Conservation (phyloP, 331 rosid species). For the Malus hybrid region DNA sequence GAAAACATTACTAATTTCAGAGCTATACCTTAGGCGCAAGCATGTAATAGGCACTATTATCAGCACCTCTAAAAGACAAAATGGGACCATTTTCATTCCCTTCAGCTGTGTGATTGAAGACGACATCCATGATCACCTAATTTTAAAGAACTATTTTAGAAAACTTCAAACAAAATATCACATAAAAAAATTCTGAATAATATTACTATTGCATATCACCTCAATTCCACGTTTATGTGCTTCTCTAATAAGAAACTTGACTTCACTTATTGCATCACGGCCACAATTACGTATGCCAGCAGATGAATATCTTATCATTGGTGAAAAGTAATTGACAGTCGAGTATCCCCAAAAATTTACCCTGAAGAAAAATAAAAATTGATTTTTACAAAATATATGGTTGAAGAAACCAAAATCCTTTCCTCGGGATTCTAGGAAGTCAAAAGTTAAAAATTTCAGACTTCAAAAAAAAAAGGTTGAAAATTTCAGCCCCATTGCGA, state of each 20-base stretch:
- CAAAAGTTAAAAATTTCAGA: not conserved
- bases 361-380: slow-evolving; percentile 36
- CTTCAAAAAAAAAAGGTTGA: not conserved
- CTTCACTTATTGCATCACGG: slow-evolving; percentile 69
- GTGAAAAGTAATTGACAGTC: slow-evolving; percentile 83
- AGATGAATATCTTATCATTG: slow-evolving; percentile 91
- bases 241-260: slow-evolving; percentile 78
- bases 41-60: slow-evolving; percentile 84
- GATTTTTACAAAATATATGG: not conserved
- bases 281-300: slow-evolving; percentile 71
- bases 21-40: slow-evolving; percentile 79
- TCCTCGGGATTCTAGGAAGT: not conserved
- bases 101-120: slow-evolving; percentile 98
- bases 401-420: not conserved
- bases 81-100: slow-evolving; percentile 93
- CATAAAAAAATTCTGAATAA: slow-evolving; percentile 2
- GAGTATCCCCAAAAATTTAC: slow-evolving; percentile 98
- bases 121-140: slow-evolving; percentile 97
- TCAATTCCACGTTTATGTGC: slow-evolving; percentile 94
- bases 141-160: slow-evolving; percentile 20
- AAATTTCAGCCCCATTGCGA: not conserved
- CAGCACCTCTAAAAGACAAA: slow-evolving; percentile 88
- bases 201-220: slow-evolving; percentile 35
- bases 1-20: slow-evolving; percentile 8
- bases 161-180: slow-evolving; percentile 2